Evolutionary conservation across 75 land plant genomes (phyloP), one percentile per base, ranked within the genome.

Genomic region (Larix kaempferi): DNA sequence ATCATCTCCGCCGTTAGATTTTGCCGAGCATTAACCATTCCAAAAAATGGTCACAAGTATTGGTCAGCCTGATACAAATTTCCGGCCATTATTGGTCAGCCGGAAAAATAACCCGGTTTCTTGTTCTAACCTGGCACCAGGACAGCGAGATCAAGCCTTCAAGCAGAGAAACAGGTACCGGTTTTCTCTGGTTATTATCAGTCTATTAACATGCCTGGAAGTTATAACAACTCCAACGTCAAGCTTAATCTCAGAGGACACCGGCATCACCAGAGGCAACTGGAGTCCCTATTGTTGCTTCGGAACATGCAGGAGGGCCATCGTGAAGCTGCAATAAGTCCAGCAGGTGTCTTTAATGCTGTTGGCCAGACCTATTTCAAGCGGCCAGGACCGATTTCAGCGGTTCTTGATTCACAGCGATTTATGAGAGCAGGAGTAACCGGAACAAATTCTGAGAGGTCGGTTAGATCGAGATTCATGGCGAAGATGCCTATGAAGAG

Each of bases 401-500:
- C 41, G 13, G 41, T 22, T 41, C 41, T 69, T 12, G 49, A 69
- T 21, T 69, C 73, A 19, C 35, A 21, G 25, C 25, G 73, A 2
- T 69, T 69, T 7, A 8, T 41, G 0, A 23, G 27, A 10, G 57
- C 35, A 16, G 56, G 55, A 5, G 4, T 19, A 44, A 7, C 3
- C 16, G 33, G 55, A n/a, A 21, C 44, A 17, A 21, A 73, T 13
- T 15, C 3, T 55, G 29, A 21, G 23, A 10, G 19, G 49, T 23
- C 29, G 22, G 54, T 88, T 2, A 56, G 83, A 13, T 73, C 83
- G 4, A 75, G 78, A 57, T 79, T 78, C 39, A 23, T 79, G 56
- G 41, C 78, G n/a, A 79, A 64, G 80, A 61, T 80, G 16, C 82
- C 79, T 11, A 78, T 78, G 19, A 80, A 64, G 25, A 79, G 88